Base-by-base conservation (phyloP, 2,329 filamentous ascomycete genomes). In the Simplicillium sp. region DNA sequence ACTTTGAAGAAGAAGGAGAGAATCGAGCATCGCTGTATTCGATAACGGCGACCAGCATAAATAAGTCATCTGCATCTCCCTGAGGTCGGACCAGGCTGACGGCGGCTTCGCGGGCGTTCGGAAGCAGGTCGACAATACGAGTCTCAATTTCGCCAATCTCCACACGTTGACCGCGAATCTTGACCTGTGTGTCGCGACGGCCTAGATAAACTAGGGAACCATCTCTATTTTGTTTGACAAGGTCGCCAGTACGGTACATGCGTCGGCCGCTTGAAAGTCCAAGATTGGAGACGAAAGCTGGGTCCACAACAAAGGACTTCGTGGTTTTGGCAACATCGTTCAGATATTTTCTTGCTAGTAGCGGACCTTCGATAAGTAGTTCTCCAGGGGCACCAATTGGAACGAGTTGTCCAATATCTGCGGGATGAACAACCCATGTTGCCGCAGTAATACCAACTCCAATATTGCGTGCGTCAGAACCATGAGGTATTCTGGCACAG, bases 111-210 rank as follows among this genome's bases (percentile, higher is more conserved):
- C 20, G 20, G 5, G 9, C 20, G 9, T 25, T 9, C 9, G 20
- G 20, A 25, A 25, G 20, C 5, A 25, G 20, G 6, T 25, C 20
- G 20, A 25, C 20, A 33, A 33, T 33, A 4, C 42, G 38, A 11
- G 38, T 36, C 16, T 46, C 44, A 3, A 46, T 42, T 32, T 46
- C 44, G 13, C 42, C 42, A 2, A 44, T 42, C 34, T 46, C 44
- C 7, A 44, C 42, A 2, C 44, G 42, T 29, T 46, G 44, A 15
- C 44, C 44, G 4, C 44, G 41, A 18, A 46, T 42, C 32, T 46
- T 46, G 31, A 46, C 44, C 12, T 46, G 44, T 7, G 15, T 28
- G 25, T 46, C 44, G 33, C 29, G 41, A 12, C 44, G 36, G 14
- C 44, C 44, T 5, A 44, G 2, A n/a, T 38, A 46, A 11, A 44